phyloP scores from a whole-genome alignment of 306 rosid genomes.

The Pachyrhizus erosus region DNA sequence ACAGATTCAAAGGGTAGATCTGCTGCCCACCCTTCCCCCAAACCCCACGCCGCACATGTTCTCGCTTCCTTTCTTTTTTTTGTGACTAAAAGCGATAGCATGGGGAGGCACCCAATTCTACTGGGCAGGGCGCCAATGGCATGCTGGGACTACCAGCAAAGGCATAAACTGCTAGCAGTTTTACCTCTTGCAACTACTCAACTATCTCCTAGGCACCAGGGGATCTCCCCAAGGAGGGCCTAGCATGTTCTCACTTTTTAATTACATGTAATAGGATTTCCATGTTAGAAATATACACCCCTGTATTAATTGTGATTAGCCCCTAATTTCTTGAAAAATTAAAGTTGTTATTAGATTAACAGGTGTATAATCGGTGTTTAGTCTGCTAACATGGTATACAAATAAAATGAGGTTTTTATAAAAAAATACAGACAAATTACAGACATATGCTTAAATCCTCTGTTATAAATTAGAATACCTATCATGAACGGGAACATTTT shows the following conservation, averaged over 20 bases:
- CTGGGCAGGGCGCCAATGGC: not conserved
- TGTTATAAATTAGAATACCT: not conserved
- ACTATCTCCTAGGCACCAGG: not conserved
- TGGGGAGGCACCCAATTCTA: not conserved
- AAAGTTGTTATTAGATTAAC: not conserved
- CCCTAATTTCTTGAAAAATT: not conserved
- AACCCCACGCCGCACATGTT: not conserved
- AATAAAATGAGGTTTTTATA: not conserved
- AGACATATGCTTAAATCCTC: not conserved
- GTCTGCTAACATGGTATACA: not conserved
- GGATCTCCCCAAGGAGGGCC: not conserved
- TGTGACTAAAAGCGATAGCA: not conserved
- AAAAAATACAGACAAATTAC: not conserved
- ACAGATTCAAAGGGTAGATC: not conserved
- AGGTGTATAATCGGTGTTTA: not conserved
- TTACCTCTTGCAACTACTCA: not conserved
- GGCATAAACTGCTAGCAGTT: not conserved
- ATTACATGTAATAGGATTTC: conserved; percentile 1
- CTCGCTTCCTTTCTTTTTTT: not conserved
- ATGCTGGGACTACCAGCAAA: too few relatives aligned
- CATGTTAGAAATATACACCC: not conserved
- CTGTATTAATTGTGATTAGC: not conserved
- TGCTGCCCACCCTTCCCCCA: not conserved
- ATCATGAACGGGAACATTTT: too few relatives aligned
- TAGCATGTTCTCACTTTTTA: not conserved